Evolutionary conservation across 257 asterid genomes (phyloP).

Genomic region (Perilla frutescens): DNA sequence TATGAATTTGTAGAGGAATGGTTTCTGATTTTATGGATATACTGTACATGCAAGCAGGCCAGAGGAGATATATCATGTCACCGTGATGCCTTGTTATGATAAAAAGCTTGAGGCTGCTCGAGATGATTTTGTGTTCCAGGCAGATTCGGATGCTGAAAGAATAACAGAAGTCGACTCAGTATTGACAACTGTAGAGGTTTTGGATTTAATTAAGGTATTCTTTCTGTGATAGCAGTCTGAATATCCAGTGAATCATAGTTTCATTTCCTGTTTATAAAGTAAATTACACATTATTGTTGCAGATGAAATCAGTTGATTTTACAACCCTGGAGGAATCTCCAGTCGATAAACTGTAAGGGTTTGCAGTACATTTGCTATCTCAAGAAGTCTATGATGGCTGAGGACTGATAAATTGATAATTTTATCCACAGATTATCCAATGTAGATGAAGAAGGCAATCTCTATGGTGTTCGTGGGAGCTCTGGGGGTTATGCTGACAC

Average conservation of each 20-base stretch:
- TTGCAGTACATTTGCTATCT: constrained; percentile 22
- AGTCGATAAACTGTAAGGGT: constrained; percentile 78
- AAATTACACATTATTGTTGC: constrained; percentile 42
- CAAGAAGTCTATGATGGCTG: constrained; percentile 15
- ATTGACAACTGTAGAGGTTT: constrained; percentile 91
- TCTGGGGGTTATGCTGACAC: constrained; percentile 99
- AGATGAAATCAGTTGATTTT: constrained; percentile 78
- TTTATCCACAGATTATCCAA: constrained; percentile 66
- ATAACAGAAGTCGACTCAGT: constrained; percentile 94
- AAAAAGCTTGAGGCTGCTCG: constrained; percentile 98
- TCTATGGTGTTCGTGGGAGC: constrained; percentile 83
- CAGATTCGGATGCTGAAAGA: constrained; percentile 58
- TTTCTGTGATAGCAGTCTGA: constrained; percentile 19
- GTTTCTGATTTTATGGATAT: constrained; percentile 36
- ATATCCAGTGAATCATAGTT: neutral
- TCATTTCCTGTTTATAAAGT: constrained; percentile 10
- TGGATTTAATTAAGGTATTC: constrained; percentile 85
- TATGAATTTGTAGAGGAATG: constrained; percentile 12
- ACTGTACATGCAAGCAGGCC: constrained; percentile 56
- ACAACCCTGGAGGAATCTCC: constrained; percentile 80
- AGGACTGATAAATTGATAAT: constrained; percentile 22
- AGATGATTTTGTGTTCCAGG: constrained; percentile 82
- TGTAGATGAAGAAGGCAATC: constrained; percentile 66
- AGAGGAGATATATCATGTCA: constrained; percentile 91
- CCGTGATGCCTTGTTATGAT: constrained; percentile 99